Conservation (phyloP, 257 asterid species). For the Solanum bukasovii region DNA sequence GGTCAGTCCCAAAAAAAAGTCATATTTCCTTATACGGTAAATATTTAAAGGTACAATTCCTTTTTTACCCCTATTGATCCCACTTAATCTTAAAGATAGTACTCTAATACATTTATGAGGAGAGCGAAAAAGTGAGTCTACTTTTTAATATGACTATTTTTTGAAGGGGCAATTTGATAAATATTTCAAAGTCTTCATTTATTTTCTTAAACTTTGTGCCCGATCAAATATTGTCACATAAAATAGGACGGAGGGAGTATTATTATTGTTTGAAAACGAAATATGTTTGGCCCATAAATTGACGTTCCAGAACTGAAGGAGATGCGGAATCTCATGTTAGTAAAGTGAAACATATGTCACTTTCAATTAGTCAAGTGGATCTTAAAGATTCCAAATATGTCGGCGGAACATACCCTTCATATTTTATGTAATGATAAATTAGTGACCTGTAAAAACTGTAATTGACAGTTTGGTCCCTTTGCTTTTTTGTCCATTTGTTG, state of each 20-base stretch:
- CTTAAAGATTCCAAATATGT: neutral
- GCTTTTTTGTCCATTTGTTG: neutral
- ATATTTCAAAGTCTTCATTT: too few species aligned
- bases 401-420: neutral
- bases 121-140: too few species aligned
- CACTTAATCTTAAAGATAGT: too few species aligned
- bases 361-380: neutral
- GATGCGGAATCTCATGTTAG: neutral
- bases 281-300: neutral
- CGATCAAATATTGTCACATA: too few species aligned
- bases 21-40: too few species aligned
- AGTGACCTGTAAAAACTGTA: neutral
- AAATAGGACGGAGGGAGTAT: too few species aligned
- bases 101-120: too few species aligned
- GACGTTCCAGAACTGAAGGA: neutral
- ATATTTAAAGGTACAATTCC: too few species aligned
- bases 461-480: neutral
- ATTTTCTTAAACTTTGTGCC: accelerated
- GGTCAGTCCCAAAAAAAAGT: too few species aligned
- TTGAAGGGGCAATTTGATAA: too few species aligned
- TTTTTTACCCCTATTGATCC: too few species aligned
- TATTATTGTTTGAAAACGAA: neutral
- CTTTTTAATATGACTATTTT: too few species aligned
- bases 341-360: neutral
- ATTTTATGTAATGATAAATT: neutral